These are phyloP conservation scores for Cyclotella kingstonii DNA, from an alignment of 108 stramenopile genomes.

Conservation along the genomic window DNA sequence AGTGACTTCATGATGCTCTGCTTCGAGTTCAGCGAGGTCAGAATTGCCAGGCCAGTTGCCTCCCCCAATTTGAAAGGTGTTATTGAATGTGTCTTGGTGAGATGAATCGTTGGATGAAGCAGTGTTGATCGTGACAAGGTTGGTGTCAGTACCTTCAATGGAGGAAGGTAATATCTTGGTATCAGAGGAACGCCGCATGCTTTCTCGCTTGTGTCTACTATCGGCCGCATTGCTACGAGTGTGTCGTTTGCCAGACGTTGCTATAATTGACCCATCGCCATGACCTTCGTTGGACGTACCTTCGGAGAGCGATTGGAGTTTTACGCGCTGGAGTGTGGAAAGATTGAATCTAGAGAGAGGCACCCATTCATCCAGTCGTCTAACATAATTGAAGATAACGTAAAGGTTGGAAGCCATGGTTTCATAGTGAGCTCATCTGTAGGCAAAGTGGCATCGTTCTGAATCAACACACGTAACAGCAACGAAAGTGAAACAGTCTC, in stretches of 20 bases:
- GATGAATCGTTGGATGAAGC: too few species aligned
- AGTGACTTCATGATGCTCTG: conserved; percentile 98
- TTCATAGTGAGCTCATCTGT: too few species aligned
- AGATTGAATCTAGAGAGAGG: conserved; percentile 58
- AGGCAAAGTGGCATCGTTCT: too few species aligned
- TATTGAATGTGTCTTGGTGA: too few species aligned
- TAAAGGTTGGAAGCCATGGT: too few species aligned
- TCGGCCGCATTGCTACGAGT: conserved; percentile 6
- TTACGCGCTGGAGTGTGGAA: conserved; percentile 47
- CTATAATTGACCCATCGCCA: too few species aligned
- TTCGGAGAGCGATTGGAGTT: not conserved
- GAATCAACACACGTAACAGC: too few species aligned
- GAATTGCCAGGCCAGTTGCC: conserved; percentile 82
- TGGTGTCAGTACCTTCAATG: not conserved
- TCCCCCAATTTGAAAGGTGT: conserved; percentile 36
- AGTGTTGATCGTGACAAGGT: too few species aligned
- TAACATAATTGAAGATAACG: too few species aligned
- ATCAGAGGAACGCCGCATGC: conserved; percentile 10
- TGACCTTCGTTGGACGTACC: conserved; percentile 3
- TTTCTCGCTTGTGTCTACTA: conserved; percentile 10
- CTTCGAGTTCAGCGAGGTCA: conserved; percentile 71
- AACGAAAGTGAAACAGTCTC: too few species aligned
- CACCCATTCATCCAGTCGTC: conserved; percentile 88
- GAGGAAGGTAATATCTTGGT: not conserved
- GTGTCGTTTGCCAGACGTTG: conserved; percentile 11